Percentiles rank a stretch among this genome's conserved stretches.
Conservation (phyloP, 2,329 filamentous ascomycete species). For the Alternaria consortialis region DNA sequence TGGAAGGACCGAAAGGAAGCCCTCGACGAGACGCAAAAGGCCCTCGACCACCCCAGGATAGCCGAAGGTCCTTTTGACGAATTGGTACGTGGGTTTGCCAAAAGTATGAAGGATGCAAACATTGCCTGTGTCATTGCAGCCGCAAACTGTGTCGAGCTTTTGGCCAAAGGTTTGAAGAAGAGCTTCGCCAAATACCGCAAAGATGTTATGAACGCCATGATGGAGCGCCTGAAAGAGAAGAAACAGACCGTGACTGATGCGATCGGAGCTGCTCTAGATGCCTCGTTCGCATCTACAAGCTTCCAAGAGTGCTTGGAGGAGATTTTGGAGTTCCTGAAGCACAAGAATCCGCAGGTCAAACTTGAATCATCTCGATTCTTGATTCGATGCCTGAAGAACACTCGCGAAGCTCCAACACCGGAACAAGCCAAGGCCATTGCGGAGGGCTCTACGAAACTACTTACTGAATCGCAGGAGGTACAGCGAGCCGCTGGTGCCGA, state of each 20-base stretch:
- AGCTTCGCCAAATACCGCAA: slow-evolving; percentile 82
- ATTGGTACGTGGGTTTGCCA: slow-evolving; percentile 82
- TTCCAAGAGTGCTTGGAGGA: slow-evolving; percentile 92
- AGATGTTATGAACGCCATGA: slow-evolving; percentile 83
- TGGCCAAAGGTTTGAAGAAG: slow-evolving; percentile 85
- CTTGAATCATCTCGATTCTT: slow-evolving; percentile 94
- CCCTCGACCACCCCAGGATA: slow-evolving; percentile 85
- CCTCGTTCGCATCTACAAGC: slow-evolving; percentile 70
- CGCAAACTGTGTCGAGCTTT: slow-evolving; percentile 87
- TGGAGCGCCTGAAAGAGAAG: slow-evolving; percentile 98
- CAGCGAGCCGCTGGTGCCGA: slow-evolving; percentile 91
- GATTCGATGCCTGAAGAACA: slow-evolving; percentile 84
- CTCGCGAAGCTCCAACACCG: slow-evolving; percentile 82
- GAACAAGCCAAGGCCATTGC: slow-evolving; percentile 84
- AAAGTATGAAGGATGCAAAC: slow-evolving; percentile 99
- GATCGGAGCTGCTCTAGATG: slow-evolving; percentile 83
- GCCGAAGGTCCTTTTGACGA: slow-evolving; percentile 91
- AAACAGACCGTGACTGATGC: slow-evolving; percentile 90
- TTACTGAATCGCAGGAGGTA: slow-evolving; percentile 87
- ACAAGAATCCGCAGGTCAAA: slow-evolving; percentile 98
- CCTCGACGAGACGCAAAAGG: slow-evolving; percentile 79
- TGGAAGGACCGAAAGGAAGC: slow-evolving; percentile 99
- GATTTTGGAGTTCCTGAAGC: slow-evolving; percentile 80
- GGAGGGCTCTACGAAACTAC: slow-evolving; percentile 87
- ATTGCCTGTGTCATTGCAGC: slow-evolving; percentile 93